phyloP scores from a whole-genome alignment of 179 eudicot genomes.

The Carnegiea gigantea region DNA sequence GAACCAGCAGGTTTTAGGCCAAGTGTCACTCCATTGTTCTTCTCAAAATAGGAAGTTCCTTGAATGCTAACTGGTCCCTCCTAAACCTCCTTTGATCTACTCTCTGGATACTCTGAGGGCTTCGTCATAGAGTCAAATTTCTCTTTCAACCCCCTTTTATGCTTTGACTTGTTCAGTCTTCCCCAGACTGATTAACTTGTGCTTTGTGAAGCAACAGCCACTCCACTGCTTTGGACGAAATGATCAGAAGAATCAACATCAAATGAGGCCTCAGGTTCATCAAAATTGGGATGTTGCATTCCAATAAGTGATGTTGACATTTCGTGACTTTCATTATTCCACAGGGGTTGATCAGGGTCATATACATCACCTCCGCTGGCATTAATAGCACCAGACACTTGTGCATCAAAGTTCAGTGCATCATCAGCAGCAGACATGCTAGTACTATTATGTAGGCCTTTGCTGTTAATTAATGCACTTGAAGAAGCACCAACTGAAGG shows the following conservation, averaged over 20 bases:
- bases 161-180: slow-evolving; percentile 50
- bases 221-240: slow-evolving; percentile 33
- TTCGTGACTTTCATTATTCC: slow-evolving; percentile 59
- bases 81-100: slow-evolving; percentile 31
- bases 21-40: slow-evolving; percentile 34
- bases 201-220: slow-evolving; percentile 49
- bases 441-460: slow-evolving; percentile 44
- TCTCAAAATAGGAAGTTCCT: slow-evolving; percentile 41
- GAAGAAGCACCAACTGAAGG: slow-evolving; percentile 55
- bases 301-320: slow-evolving; percentile 42
- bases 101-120: slow-evolving; percentile 34
- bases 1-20: slow-evolving; percentile 32
- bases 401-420: slow-evolving; percentile 44
- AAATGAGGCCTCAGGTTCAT: slow-evolving; percentile 41
- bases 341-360: slow-evolving; percentile 94
- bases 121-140: slow-evolving; percentile 38
- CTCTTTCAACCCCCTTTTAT: slow-evolving; percentile 47
- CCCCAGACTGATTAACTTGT: slow-evolving; percentile 59
- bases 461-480: slow-evolving; percentile 45
- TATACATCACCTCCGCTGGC: slow-evolving; percentile 72
- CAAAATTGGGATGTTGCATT: slow-evolving; percentile 43
- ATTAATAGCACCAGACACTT: slow-evolving; percentile 37
- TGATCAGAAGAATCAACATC: slow-evolving; percentile 45
- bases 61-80: slow-evolving; percentile 32
- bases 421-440: slow-evolving; percentile 51